Base-by-base conservation (phyloP, 2,329 filamentous ascomycete species). In the Ophiobolus disseminans region DNA sequence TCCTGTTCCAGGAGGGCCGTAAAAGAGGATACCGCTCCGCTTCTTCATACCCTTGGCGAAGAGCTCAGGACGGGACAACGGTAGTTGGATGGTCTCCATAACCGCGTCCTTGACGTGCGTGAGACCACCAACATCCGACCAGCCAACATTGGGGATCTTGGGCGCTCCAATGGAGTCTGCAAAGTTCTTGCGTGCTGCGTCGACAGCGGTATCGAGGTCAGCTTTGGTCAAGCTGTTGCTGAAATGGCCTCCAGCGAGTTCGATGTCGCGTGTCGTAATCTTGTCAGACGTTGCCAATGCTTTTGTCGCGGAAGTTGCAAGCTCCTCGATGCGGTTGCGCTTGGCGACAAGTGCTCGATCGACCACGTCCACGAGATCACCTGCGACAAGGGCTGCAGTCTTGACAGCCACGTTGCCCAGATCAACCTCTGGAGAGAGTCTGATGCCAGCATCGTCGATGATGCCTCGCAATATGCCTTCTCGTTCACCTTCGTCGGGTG, bases 31-130 rank as follows among this genome's bases (percentile, higher is more conserved):
- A 61, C 91, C 91, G 17, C 90, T 96, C 32, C 93, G 87, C 78
- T 97, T 97, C 82, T 97, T 97, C 88, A 97, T 94, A 40, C 93
- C 94, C 78, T 93, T 95, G 23, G 92, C 92, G 65, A 97, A 97
- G 1, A 97, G 82, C 72, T 97, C 94, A 1, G 93, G 93, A 8
- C 92, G 83, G 54, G 96, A 90, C 1, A 97, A 82, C 0, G 93
- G 94, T 26, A 97, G 80, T 70, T 97, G 93, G 44, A 97, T 97
- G 0, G 94, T 97, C 73, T 97, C 94, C 71, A 91, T 90, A 43
- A 97, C 88, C n/a, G 93, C 92, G 60, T 96, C 91, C 77, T 97
- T 97, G 71, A 97, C 92, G 63, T 96, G 91, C 22, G 88, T 86
- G 23, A 97, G 81, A 40, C 94, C 93, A 72, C 93, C 93, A 16